A percentile compares a stretch with the other conserved stretches of the same genome.
Evolutionary conservation across 371 early-diverging fungal species (phyloP).

Genomic region (Fennellomyces sp.): DNA sequence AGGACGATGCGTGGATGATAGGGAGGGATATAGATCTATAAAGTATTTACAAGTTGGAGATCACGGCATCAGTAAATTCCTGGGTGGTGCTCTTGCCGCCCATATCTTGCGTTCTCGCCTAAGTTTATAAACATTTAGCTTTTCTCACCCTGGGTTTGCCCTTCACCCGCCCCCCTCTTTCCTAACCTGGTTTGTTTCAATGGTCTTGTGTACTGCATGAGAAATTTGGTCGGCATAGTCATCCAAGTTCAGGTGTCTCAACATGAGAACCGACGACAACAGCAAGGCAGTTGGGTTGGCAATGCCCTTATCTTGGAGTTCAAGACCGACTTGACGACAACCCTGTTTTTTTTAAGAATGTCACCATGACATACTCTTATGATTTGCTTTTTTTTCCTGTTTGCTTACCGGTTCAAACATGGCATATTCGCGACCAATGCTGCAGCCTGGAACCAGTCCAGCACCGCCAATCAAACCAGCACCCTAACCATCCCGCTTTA

Average conservation of each 20-base stretch:
- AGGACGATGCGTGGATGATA: not conserved
- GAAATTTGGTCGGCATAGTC: constrained; percentile 83
- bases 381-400: not conserved
- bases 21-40: not conserved
- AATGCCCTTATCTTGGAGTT: constrained; percentile 86
- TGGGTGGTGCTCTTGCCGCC: constrained; percentile 69
- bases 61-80: constrained; percentile 88
- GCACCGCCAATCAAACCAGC: constrained; percentile 96
- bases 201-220: constrained; percentile 83
- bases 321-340: constrained; percentile 94
- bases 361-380: not conserved
- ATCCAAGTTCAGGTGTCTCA: constrained; percentile 89
- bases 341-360: constrained; percentile 42
- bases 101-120: constrained; percentile 39
- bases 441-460: constrained; percentile 93
- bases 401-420: constrained; percentile 92
- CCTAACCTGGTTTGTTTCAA: constrained; percentile 52
- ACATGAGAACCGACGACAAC: constrained; percentile 96
- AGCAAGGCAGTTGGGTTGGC: constrained; percentile 96
- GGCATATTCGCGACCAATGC: constrained; percentile 94
- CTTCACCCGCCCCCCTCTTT: constrained; percentile 45
- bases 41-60: constrained; percentile 59
- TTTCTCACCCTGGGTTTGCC: no score
- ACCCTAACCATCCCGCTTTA: no score
- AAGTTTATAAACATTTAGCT: no score